Base-by-base conservation (phyloP, 108 stramenopile species). In the Poteriospumella lacustris region DNA sequence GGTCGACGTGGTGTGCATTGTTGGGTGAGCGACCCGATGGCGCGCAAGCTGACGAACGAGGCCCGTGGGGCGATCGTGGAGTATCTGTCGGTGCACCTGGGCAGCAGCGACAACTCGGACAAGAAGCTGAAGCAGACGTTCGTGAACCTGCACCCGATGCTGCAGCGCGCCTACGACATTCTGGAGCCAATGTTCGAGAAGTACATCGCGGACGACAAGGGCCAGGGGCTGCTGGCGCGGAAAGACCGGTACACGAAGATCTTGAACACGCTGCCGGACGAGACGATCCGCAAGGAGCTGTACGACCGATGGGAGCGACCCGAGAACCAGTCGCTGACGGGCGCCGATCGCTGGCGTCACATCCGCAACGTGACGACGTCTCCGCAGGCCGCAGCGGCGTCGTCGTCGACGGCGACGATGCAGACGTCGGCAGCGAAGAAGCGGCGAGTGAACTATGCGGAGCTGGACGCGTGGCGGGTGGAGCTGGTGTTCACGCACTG, bases 1-100 rank as follows among this genome's bases (percentile, higher is more conserved):
- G 98, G 98, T 24, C 90, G 98, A 43, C 94, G 98, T 81, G 98
- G 98, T n/a, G 92, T 99, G 73, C 98, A 99, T 84, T 96, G 95
- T 78, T 99, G 98, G 98, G 95, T 99, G 28, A 92, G 92, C 78
- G 98, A 99, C 76, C 90, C 90, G 58, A 47, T 60, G 24, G 97
- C 97, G 0, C 84, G 97, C 47, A 83, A 58, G 67, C 89, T 99
- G 28, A 80, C 89, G 15, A 93, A 99, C 84, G 95, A 96, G 56
- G 97, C 89, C 58, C 84, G 98, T 70, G 84, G 89, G 43, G 95
- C 96, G 1, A 90, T 99, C 28, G 97, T 96, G 19, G 83, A 88
- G 26, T 99, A 98, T 88, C 91, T 98, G 82, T 92, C 94, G 89
- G 93, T 97, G 75, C 77, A 83, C 41, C 34, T 43, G 0, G 87